Conservation (phyloP, 768 basidiomycete genomes). For the Chiua virens region DNA sequence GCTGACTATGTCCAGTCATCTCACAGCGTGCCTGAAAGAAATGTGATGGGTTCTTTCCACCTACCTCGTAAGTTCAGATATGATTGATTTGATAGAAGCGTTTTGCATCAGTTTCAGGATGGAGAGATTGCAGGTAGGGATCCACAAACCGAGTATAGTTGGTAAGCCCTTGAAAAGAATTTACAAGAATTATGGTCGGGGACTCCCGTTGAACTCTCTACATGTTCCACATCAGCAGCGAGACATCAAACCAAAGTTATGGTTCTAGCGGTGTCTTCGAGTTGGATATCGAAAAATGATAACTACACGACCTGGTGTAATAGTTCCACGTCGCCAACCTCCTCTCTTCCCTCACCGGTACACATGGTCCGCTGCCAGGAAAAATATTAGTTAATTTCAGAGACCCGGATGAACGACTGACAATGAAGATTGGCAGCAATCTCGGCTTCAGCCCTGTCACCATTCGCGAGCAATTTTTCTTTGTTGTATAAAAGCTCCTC, state of each 20-base stretch:
- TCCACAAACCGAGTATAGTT: not conserved
- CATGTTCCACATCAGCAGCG: not conserved
- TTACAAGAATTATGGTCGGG: not conserved
- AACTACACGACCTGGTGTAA: slow-evolving; percentile 24
- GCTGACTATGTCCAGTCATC: not conserved
- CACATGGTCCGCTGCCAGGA: slow-evolving; percentile 73
- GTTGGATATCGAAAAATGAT: slow-evolving; percentile 11
- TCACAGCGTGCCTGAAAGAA: no score
- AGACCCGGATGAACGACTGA: slow-evolving; percentile 34
- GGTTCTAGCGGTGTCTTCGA: slow-evolving; percentile 3
- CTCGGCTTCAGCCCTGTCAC: slow-evolving; percentile 95
- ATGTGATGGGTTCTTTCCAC: not conserved
- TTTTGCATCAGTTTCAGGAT: not conserved
- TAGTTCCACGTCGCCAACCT: slow-evolving; percentile 3
- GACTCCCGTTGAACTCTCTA: not conserved
- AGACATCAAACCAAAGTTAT: slow-evolving; percentile 1
- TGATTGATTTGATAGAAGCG: not conserved
- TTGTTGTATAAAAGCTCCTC: slow-evolving; percentile 99
- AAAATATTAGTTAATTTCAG: slow-evolving; percentile 15
- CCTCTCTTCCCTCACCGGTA: slow-evolving; percentile 58
- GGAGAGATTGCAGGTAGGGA: not conserved
- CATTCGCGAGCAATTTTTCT: slow-evolving; percentile 95
- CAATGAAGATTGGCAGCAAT: slow-evolving; percentile 92
- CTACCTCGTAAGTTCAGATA: not conserved
- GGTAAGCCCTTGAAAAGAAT: not conserved